Percentiles rank a stretch among this genome's conserved stretches.
Conservation (phyloP, 2,329 filamentous ascomycete species). For the Purpureocillium takamizusanense region DNA sequence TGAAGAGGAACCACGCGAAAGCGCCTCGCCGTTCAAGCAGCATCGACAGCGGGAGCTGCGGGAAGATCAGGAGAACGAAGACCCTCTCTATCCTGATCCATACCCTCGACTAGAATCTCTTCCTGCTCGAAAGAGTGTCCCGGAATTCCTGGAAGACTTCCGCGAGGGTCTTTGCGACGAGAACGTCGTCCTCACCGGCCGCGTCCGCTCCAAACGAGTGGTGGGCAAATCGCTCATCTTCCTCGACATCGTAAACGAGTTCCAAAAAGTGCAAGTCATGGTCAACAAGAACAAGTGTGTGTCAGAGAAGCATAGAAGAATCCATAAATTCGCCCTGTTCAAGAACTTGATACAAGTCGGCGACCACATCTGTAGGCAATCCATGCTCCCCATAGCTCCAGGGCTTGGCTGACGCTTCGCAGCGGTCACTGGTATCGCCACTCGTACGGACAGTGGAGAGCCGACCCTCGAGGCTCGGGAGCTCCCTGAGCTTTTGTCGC, state of each 20-base stretch:
- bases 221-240: slow-evolving; percentile 76
- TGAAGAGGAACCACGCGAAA: slow-evolving; percentile 11
- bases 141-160: slow-evolving; percentile 23
- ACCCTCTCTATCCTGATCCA: slow-evolving; percentile 23
- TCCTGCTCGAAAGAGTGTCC: slow-evolving; percentile 18
- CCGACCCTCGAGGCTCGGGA: slow-evolving; percentile 61
- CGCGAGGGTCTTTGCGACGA: slow-evolving; percentile 14
- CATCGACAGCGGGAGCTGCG: slow-evolving; percentile 22
- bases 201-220: slow-evolving; percentile 61
- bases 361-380: slow-evolving; percentile 68
- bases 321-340: slow-evolving; percentile 46
- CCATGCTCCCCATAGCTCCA: slow-evolving; percentile 11
- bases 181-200: slow-evolving; percentile 41
- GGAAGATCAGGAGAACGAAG: slow-evolving; percentile 22
- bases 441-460: slow-evolving; percentile 63
- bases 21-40: slow-evolving; percentile 25
- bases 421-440: slow-evolving; percentile 64
- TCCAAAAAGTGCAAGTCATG: slow-evolving; percentile 65
- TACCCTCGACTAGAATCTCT: slow-evolving; percentile 25
- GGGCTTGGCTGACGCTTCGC: slow-evolving; percentile 15
- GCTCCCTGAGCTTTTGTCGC: slow-evolving; percentile 65
- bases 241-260: slow-evolving; percentile 68
- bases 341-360: slow-evolving; percentile 64
- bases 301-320: slow-evolving; percentile 21
- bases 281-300: slow-evolving; percentile 52